A percentile compares a stretch with the other conserved stretches of the same genome.
phyloP scores from a whole-genome alignment of 495 filamentous ascomycete species.

The Aspergillus wentii region DNA sequence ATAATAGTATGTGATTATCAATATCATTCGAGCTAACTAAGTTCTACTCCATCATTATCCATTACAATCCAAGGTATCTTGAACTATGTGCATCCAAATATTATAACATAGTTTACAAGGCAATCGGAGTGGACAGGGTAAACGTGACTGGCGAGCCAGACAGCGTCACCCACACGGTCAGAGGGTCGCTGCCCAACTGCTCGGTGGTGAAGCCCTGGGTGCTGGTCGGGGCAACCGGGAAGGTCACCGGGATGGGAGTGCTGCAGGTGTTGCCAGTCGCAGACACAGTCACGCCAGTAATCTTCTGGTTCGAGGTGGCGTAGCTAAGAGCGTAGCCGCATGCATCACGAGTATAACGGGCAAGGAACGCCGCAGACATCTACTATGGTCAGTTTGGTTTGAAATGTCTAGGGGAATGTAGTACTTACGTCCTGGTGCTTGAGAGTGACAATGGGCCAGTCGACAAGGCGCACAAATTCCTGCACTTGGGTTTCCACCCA shows the following conservation, averaged over 20 bases:
- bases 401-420: neutral
- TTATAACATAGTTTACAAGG: slow-evolving; percentile 18
- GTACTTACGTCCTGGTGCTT: slow-evolving; percentile 47
- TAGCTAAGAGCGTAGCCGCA: slow-evolving; percentile 49
- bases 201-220: slow-evolving; percentile 46
- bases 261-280: slow-evolving; percentile 47
- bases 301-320: slow-evolving; percentile 34
- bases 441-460: slow-evolving; percentile 52
- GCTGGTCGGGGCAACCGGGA: slow-evolving; percentile 38
- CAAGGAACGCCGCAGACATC: slow-evolving; percentile 46
- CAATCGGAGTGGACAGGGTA: slow-evolving; percentile 42
- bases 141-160: slow-evolving; percentile 49
- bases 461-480: slow-evolving; percentile 54
- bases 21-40: too few relatives aligned
- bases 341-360: slow-evolving; percentile 48
- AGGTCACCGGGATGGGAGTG: slow-evolving; percentile 51
- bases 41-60: too few relatives aligned
- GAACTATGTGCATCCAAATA: too few relatives aligned
- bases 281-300: slow-evolving; percentile 48
- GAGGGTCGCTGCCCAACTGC: slow-evolving; percentile 52
- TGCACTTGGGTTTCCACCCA: slow-evolving; percentile 57
- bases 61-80: too few relatives aligned
- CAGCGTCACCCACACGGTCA: slow-evolving; percentile 55
- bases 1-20: too few relatives aligned
- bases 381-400: slow-evolving; percentile 7